phyloP scores from a whole-genome alignment of 495 filamentous ascomycete genomes.

The Penicillium steckii region DNA sequence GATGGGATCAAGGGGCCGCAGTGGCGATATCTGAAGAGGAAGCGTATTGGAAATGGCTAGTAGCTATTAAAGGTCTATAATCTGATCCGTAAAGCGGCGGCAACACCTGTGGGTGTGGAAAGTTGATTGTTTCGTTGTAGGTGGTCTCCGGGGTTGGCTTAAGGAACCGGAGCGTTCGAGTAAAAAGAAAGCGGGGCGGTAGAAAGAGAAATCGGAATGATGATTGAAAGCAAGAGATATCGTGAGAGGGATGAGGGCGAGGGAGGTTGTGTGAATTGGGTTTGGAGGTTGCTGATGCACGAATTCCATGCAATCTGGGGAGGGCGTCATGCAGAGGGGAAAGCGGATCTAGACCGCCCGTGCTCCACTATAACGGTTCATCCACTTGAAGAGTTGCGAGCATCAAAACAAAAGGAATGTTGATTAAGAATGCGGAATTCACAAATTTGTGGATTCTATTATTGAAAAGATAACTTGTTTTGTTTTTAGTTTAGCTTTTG shows the following conservation, averaged over 20 bases:
- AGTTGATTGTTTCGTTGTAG: too few relatives aligned
- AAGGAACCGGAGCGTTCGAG: too few relatives aligned
- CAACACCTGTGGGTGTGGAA: too few relatives aligned
- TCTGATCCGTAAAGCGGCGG: too few relatives aligned
- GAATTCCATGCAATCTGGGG: neutral
- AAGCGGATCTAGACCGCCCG: constrained; percentile 25
- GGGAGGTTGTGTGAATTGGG: neutral
- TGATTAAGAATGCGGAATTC: too few relatives aligned
- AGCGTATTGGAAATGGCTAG: neutral
- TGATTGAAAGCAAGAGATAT: neutral
- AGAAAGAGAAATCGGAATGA: neutral
- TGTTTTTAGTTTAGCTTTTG: neutral
- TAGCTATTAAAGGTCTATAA: too few relatives aligned
- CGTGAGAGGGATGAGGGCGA: neutral
- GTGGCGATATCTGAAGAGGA: too few relatives aligned
- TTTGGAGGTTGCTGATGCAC: neutral
- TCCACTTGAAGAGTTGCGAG: too few relatives aligned
- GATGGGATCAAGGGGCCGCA: neutral
- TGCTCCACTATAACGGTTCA: constrained; percentile 25
- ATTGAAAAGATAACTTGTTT: neutral
- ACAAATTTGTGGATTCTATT: neutral
- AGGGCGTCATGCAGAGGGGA: constrained; percentile 18
- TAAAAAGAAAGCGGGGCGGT: too few relatives aligned
- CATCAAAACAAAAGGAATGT: too few relatives aligned
- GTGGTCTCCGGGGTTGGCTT: too few relatives aligned